Conservation (phyloP, 257 asterid genomes). For the Cruciata laevipes region DNA sequence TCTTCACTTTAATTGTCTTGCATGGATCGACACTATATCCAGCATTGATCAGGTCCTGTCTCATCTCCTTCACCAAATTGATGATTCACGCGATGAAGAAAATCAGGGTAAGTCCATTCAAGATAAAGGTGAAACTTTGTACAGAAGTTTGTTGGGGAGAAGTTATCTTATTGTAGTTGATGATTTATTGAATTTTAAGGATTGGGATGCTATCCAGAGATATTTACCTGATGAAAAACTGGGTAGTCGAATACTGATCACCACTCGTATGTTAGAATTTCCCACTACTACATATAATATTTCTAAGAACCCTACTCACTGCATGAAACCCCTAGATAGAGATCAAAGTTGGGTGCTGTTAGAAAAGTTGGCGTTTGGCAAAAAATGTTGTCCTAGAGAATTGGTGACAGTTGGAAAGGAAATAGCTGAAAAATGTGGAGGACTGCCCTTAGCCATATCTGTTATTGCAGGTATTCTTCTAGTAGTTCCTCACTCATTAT, state of each 20-base stretch:
- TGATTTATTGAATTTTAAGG: neutral
- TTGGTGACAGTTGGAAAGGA: neutral
- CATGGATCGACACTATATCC: neutral
- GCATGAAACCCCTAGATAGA: neutral
- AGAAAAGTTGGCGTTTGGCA: neutral
- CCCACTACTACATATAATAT: neutral
- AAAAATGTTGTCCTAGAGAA: neutral
- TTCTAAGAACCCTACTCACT: neutral
- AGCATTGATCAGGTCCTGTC: neutral
- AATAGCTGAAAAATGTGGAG: conserved; percentile 10
- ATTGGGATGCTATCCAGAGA: neutral
- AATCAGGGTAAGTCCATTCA: neutral
- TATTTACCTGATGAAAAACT: conserved; percentile 3
- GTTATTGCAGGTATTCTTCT: conserved; percentile 12
- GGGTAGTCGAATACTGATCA: conserved; percentile 9
- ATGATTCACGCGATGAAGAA: neutral
- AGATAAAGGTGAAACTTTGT: neutral
- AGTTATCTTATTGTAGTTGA: conserved; percentile 6
- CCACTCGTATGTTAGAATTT: neutral
- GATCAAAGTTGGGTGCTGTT: conserved; percentile 9
- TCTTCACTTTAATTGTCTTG: neutral
- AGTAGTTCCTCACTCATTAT: neutral
- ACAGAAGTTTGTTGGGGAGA: neutral
- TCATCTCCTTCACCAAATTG: neutral
- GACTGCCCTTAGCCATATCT: conserved; percentile 12